Conservation (phyloP, 148 eudicot genomes). For the Vaccinium myrtillus region DNA sequence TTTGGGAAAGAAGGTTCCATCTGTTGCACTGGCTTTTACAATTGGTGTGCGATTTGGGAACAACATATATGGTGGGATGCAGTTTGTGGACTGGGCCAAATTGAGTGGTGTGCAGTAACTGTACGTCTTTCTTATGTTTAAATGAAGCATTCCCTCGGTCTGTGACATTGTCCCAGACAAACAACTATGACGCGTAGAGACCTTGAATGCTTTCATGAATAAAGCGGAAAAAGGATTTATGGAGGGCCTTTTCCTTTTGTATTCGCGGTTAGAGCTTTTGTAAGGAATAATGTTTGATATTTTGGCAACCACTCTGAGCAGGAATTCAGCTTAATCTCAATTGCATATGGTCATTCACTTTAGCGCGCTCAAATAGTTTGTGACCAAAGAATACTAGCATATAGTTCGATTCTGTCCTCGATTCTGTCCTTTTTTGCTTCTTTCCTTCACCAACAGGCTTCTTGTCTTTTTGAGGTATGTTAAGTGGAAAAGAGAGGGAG, state of each 20-base stretch:
- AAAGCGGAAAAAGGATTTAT: neutral
- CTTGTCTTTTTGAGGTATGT: neutral
- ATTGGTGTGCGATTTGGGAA: constrained; percentile 67
- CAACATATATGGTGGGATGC: constrained; percentile 69
- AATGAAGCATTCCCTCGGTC: neutral
- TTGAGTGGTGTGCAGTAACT: constrained; percentile 54
- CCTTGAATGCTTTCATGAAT: neutral
- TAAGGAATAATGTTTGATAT: neutral
- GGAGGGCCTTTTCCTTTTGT: neutral
- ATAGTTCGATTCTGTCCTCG: neutral
- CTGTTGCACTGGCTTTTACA: constrained; percentile 60
- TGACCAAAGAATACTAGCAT: neutral
- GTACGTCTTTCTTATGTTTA: neutral
- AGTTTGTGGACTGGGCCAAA: constrained; percentile 67
- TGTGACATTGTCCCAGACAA: neutral
- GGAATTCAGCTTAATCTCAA: neutral
- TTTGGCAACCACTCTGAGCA: neutral
- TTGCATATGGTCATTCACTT: neutral
- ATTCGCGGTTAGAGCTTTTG: neutral
- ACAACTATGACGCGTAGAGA: neutral
- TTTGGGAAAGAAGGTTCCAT: constrained; percentile 51
- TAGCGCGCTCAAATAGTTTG: neutral
- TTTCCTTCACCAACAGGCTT: neutral
- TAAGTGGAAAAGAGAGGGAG: neutral
- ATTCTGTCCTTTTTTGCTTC: neutral